A percentile compares a stretch with the other conserved stretches of the same genome.
Evolutionary conservation across 2,329 filamentous ascomycete species (phyloP).

Genomic region (Penicillium polonicum): DNA sequence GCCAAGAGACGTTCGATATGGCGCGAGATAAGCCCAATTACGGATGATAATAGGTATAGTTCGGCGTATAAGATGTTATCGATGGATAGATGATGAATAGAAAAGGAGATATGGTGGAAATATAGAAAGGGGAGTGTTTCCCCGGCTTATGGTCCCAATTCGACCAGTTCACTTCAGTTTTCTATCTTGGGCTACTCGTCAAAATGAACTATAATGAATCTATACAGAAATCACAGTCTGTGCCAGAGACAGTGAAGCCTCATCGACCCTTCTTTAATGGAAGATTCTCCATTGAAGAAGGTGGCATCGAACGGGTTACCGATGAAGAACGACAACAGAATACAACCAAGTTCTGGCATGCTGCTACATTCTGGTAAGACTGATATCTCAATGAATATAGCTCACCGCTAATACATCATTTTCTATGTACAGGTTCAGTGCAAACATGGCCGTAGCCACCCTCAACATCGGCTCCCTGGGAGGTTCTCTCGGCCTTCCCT

Average conservation of each 20-base stretch:
- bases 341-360: conserved; percentile 28
- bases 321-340: conserved; percentile 24
- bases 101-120: no score
- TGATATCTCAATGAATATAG: no score
- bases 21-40: no score
- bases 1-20: no score
- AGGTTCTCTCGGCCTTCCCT: conserved; percentile 33
- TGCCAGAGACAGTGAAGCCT: background rate
- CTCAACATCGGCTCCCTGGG: conserved; percentile 36
- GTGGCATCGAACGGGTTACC: conserved; percentile 26
- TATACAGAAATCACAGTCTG: background rate
- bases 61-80: no score
- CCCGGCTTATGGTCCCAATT: background rate
- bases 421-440: conserved; percentile 30
- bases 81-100: no score
- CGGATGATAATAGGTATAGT: no score
- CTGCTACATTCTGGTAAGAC: conserved; percentile 19
- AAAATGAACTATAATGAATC: background rate
- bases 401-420: background rate
- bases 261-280: conserved; percentile 13
- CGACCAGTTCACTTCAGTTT: background rate
- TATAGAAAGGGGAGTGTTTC: conserved; percentile 5
- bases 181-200: background rate
- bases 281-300: conserved; percentile 22
- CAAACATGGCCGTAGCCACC: conserved; percentile 41